A percentile compares a stretch with the other conserved stretches of the same genome.
phyloP scores from a whole-genome alignment of 768 basidiomycete species.

The Postia placenta region DNA sequence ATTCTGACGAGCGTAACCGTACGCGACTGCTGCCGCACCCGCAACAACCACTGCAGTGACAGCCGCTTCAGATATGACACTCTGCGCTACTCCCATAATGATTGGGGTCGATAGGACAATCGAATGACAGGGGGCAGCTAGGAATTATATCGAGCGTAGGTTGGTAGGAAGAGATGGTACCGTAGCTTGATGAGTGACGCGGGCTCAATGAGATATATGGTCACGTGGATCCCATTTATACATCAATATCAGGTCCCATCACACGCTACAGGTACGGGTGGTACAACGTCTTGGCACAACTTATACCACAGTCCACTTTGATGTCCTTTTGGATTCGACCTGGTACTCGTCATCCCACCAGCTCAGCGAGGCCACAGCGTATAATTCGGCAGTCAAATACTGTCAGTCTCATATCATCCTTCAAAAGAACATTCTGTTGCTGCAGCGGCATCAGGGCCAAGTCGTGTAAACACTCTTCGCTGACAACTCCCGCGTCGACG shows the following conservation, averaged over 20 bases:
- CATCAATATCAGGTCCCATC: background rate
- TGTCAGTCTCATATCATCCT: background rate
- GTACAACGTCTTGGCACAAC: background rate
- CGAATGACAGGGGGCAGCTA: background rate
- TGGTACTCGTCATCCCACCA: background rate
- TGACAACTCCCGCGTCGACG: background rate
- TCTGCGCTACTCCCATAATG: conserved; percentile 19
- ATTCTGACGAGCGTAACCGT: conserved; percentile 19
- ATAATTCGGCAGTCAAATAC: background rate
- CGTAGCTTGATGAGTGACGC: background rate
- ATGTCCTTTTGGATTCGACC: background rate
- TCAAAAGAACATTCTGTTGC: background rate
- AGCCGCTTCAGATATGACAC: conserved; percentile 9
- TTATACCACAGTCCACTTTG: background rate
- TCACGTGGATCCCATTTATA: too few relatives aligned
- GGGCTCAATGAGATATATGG: background rate
- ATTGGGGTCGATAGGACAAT: background rate
- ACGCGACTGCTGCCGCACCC: conserved; percentile 10
- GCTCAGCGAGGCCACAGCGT: background rate
- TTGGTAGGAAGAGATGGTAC: background rate
- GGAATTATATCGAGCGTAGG: background rate
- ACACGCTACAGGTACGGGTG: background rate
- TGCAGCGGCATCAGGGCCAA: background rate
- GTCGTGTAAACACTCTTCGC: background rate
- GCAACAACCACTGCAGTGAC: conserved; percentile 15